These are phyloP conservation scores for Phialophora expanda DNA, from an alignment of 2,329 filamentous ascomycete species.

Conservation along the genomic window DNA sequence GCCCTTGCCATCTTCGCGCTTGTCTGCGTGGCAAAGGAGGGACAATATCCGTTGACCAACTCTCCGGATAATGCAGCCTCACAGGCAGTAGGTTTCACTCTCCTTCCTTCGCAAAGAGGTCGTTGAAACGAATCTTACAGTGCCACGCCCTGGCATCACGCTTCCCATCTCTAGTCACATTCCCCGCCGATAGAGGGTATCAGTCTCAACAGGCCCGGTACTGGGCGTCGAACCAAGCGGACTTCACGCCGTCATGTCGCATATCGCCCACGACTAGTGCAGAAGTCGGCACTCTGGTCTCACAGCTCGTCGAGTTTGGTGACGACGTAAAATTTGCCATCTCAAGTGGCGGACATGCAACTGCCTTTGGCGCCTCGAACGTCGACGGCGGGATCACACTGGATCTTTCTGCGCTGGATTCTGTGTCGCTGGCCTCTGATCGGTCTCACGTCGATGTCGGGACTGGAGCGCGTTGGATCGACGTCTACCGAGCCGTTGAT, in stretches of 20 bases:
- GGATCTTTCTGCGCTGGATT: slow-evolving; percentile 4
- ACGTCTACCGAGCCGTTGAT: slow-evolving; percentile 7
- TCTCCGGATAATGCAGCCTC: neutral
- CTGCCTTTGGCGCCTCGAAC: slow-evolving; percentile 5
- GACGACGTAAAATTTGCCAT: neutral
- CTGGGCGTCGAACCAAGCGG: slow-evolving; percentile 12
- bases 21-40: neutral
- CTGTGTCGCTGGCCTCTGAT: neutral
- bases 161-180: slow-evolving; percentile 3
- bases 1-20: neutral
- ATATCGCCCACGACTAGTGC: neutral
- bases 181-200: neutral
- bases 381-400: slow-evolving; percentile 5
- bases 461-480: slow-evolving; percentile 2
- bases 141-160: neutral
- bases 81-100: neutral
- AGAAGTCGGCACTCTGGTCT: neutral
- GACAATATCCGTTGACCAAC: neutral
- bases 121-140: neutral
- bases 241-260: slow-evolving; percentile 8
- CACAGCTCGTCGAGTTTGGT: neutral
- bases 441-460: neutral
- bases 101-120: neutral
- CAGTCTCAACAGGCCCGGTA: slow-evolving; percentile 11
- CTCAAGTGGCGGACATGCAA: neutral